Percentiles rank a stretch among this genome's conserved stretches.
phyloP scores from a whole-genome alignment of 139 green algal species.

The Chlamydomonas sphaeroides region DNA sequence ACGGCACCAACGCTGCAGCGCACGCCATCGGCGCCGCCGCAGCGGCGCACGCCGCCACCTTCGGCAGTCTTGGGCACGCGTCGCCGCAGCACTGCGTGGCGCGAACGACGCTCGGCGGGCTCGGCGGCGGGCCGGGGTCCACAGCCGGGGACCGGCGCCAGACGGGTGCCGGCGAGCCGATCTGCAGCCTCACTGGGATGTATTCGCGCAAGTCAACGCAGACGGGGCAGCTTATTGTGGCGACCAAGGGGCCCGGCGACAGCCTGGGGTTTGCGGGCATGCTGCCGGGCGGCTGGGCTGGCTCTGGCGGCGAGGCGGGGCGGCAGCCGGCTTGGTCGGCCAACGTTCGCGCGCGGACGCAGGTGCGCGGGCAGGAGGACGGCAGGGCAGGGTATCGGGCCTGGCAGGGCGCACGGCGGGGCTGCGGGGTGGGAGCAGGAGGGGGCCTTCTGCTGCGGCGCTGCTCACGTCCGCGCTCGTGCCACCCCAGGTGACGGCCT shows the following conservation, averaged over 20 bases:
- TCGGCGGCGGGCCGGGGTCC: too few relatives aligned
- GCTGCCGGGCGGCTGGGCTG: background rate
- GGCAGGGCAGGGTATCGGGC: too few relatives aligned
- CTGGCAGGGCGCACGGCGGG: too few relatives aligned
- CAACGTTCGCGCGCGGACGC: constrained; percentile 40
- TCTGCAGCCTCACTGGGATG: constrained; percentile 17
- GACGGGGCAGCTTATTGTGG: constrained; percentile 39
- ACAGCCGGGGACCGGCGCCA: too few relatives aligned
- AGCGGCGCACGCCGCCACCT: background rate
- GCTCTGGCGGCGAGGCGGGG: background rate
- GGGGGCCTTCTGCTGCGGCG: too few relatives aligned
- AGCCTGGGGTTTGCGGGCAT: constrained; percentile 49
- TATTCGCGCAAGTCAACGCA: background rate
- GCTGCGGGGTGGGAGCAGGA: too few relatives aligned
- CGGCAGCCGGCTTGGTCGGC: constrained; percentile 42
- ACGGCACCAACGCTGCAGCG: background rate
- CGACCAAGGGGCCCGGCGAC: constrained; percentile 56
- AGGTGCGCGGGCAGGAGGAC: too few relatives aligned
- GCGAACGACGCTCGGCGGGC: too few relatives aligned
- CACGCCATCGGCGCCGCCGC: background rate
- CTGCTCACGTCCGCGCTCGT: too few relatives aligned
- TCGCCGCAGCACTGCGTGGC: too few relatives aligned
- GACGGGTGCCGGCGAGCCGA: too few relatives aligned
- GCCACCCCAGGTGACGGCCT: constrained; percentile 24
- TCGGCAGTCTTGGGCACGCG: too few relatives aligned